Evolutionary conservation across 2,329 filamentous ascomycete species (phyloP).

Genomic region (Arthrobotrys entomopaga): DNA sequence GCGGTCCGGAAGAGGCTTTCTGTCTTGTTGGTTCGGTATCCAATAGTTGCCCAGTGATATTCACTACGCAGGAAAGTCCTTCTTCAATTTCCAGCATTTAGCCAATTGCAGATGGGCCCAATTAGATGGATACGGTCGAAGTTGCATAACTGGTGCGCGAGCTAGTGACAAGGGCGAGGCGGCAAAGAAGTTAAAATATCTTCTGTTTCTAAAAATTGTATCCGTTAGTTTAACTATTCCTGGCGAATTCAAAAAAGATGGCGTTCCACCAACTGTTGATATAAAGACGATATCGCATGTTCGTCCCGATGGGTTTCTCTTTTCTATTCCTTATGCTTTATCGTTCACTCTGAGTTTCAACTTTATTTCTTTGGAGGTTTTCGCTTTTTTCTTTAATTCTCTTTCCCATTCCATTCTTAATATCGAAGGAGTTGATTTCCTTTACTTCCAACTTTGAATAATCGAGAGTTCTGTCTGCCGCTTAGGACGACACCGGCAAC

Average conservation of each 20-base stretch:
- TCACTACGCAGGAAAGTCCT: conserved; percentile 9
- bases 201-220: conserved; percentile 53
- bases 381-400: conserved; percentile 44
- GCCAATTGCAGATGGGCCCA: conserved; percentile 21
- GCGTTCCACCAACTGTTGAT: conserved; percentile 15
- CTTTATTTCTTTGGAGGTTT: conserved; percentile 41
- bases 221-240: conserved; percentile 15
- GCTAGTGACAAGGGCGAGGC: conserved; percentile 39
- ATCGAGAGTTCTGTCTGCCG: conserved; percentile 21
- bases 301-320: conserved; percentile 22
- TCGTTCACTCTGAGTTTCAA: conserved; percentile 44
- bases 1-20: conserved; percentile 54
- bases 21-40: conserved; percentile 44
- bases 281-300: conserved; percentile 47
- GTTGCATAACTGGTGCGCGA: conserved; percentile 32
- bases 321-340: conserved; percentile 28
- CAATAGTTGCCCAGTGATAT: conserved; percentile 11
- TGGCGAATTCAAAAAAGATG: not conserved
- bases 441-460: conserved; percentile 29
- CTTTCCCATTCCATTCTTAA: conserved; percentile 37
- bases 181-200: conserved; percentile 24
- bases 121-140: conserved; percentile 20
- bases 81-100: conserved; percentile 35
- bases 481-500: not conserved
- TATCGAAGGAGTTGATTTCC: conserved; percentile 54